phyloP scores from a whole-genome alignment of 73 alveolate species.

The Blepharisma stoltei region DNA sequence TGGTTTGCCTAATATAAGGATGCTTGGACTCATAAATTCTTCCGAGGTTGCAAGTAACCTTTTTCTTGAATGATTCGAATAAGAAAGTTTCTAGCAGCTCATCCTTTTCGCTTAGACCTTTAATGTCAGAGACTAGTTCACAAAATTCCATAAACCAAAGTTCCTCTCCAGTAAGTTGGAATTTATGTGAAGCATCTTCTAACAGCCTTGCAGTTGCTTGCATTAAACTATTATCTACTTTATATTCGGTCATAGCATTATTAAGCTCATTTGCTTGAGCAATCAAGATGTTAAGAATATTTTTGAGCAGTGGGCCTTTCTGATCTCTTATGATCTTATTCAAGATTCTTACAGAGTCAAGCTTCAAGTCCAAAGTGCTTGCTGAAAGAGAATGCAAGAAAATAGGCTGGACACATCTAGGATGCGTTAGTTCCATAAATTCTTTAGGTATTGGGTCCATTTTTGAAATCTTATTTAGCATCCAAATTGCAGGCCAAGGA shows the following conservation, averaged over 20 bases:
- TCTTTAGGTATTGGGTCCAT: background rate
- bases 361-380: background rate
- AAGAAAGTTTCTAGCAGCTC: conserved; percentile 20
- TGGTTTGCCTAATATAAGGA: no score
- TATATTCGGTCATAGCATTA: background rate
- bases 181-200: no score
- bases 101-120: background rate
- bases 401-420: background rate
- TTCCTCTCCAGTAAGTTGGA: no score
- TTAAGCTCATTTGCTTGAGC: no score
- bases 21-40: no score
- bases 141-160: conserved; percentile 2
- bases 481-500: conserved; percentile 6
- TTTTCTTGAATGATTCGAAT: no score
- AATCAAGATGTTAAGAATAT: background rate
- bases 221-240: background rate
- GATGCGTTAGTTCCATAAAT: background rate
- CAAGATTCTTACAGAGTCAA: no score
- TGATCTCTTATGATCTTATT: background rate
- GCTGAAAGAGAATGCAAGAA: background rate
- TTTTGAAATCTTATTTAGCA: background rate
- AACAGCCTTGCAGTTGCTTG: no score
- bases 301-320: background rate
- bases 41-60: no score
- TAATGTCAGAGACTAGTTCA: background rate